Percentiles rank a stretch among this genome's conserved stretches.
phyloP scores from a whole-genome alignment of 768 basidiomycete genomes.

The Trametes meyenii region DNA sequence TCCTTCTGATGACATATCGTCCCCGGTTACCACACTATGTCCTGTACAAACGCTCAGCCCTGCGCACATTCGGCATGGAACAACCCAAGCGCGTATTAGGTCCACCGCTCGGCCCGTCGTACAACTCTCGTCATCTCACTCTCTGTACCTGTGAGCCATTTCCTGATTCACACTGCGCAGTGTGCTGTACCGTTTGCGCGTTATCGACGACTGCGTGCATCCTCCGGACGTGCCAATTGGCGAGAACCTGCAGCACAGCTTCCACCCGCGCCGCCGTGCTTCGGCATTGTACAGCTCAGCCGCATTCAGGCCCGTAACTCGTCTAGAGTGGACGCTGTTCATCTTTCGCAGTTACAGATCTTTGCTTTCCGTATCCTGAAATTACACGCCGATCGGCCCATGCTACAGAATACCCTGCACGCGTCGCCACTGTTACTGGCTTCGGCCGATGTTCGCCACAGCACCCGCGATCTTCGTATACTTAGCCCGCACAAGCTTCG shows the following conservation, averaged over 20 bases:
- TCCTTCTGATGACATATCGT: conserved; percentile 1
- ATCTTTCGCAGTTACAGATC: neutral
- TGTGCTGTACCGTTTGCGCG: neutral
- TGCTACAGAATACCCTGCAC: neutral
- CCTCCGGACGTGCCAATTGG: neutral
- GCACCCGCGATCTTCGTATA: conserved; percentile 11
- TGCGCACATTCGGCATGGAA: conserved; percentile 4
- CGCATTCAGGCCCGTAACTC: neutral
- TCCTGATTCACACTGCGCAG: conserved; percentile 11
- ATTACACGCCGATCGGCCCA: conserved; percentile 4
- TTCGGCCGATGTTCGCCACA: conserved; percentile 2
- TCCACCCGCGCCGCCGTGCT: neutral
- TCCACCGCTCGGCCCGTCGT: neutral
- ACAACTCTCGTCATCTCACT: conserved; percentile 4
- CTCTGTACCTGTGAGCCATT: neutral
- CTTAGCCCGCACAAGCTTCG: neutral
- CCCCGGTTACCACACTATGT: conserved; percentile 3
- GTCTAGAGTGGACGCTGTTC: neutral
- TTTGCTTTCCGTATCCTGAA: neutral
- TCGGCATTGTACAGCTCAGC: neutral
- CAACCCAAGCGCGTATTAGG: neutral
- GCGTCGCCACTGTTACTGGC: neutral
- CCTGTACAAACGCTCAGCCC: conserved; percentile 1
- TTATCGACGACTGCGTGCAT: conserved; percentile 6
- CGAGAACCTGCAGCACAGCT: neutral